Base-by-base conservation (phyloP, 805 yeast species). In the Lipomyces yamanashiensis region DNA sequence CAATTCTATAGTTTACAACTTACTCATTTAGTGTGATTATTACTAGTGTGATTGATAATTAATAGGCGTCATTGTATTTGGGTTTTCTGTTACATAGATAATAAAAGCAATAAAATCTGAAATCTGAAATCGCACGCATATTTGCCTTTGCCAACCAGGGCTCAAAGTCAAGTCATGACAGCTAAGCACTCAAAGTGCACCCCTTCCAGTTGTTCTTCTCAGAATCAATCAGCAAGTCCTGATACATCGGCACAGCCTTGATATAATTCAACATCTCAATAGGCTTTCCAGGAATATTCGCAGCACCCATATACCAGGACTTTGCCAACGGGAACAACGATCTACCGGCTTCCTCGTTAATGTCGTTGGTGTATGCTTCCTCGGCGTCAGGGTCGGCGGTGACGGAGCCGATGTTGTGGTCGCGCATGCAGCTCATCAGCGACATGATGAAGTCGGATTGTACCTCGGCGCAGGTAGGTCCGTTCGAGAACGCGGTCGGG, bases 221-320 rank as follows among this genome's bases (percentile, higher is more conserved):
- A n/a, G n/a, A n/a, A n/a, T n/a, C n/a, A n/a, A n/a, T n/a, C n/a
- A n/a, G n/a, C n/a, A n/a, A n/a, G n/a, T n/a, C n/a, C n/a, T n/a
- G n/a, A 37, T 48, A 48, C 7, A 9, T 34, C 12, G 36, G 39
- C 23, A 48, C 34, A 48, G 34, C 52, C 7, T n/a, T 33, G 15
- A 34, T 34, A 17, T 61, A 72, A 61, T 71, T 71, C 43, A 71
- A 53, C 61, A 62, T 48, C 58, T 72, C 75, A n/a, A 60, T 53
- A 49, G 64, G 63, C 65, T 73, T 72, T 3, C 74, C 74, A n/a
- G 75, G 74, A 44, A 72, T 70, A 62, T 71, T 73, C 19, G 71
- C 69, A n/a, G n/a, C n/a, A 9, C 76, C 76, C 74, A 72, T 73
- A 48, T 73, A 74, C 72, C 71, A 69, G 6, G 71, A 69, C 40